phyloP scores from a whole-genome alignment of 108 stramenopile species.

The Seminavis robusta region DNA sequence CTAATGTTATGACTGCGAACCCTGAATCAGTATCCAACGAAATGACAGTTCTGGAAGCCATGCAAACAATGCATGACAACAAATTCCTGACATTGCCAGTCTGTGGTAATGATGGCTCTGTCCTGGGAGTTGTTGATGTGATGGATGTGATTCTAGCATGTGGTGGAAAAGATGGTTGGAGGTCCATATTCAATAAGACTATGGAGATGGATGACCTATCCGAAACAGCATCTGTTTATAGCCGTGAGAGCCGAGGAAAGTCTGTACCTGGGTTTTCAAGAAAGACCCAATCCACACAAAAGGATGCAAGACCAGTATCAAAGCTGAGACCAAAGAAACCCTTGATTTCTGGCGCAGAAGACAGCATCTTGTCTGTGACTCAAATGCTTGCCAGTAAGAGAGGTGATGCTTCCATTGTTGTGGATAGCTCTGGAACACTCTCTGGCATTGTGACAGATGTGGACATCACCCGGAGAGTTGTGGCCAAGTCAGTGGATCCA shows the following conservation, averaged over 20 bases:
- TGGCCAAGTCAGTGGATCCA: conserved; percentile 44
- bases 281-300: neutral
- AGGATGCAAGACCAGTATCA: conserved; percentile 20
- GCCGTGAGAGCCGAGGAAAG: neutral
- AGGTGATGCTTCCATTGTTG: conserved; percentile 45
- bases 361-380: conserved; percentile 31
- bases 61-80: conserved; percentile 94
- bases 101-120: conserved; percentile 67
- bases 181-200: conserved; percentile 67
- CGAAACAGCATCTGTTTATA: conserved; percentile 49
- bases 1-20: conserved; percentile 89
- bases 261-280: neutral
- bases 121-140: conserved; percentile 95
- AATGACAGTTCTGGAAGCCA: conserved; percentile 88
- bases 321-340: conserved; percentile 60
- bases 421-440: conserved; percentile 26
- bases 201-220: conserved; percentile 68
- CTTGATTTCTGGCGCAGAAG: conserved; percentile 12
- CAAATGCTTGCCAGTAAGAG: conserved; percentile 46
- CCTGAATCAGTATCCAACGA: conserved; percentile 90
- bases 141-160: conserved; percentile 89
- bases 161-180: conserved; percentile 82
- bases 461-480: conserved; percentile 49
- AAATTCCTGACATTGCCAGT: conserved; percentile 94
- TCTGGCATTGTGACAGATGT: conserved; percentile 68